Evolutionary conservation across 2,329 filamentous ascomycete genomes (phyloP).

Genomic region (Botrytis cinerea): DNA sequence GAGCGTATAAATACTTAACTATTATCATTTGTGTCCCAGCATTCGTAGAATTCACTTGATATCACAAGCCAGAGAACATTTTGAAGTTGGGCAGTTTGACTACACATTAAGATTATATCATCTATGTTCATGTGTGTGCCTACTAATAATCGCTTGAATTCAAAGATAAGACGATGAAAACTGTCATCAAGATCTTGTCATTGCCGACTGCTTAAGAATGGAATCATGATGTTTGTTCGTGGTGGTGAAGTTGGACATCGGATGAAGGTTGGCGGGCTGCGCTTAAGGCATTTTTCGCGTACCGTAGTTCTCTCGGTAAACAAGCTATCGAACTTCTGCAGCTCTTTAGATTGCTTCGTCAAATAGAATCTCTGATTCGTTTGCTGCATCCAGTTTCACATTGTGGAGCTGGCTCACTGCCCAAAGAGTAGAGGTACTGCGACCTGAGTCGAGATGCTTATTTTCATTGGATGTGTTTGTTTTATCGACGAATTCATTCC

Average conservation of each 20-base stretch:
- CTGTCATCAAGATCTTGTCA: background rate
- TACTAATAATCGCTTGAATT: background rate
- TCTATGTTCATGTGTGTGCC: background rate
- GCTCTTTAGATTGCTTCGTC: background rate
- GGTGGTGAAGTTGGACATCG: background rate
- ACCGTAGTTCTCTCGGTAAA: background rate
- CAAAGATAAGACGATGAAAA: background rate
- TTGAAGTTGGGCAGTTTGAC: background rate
- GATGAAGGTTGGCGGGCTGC: background rate
- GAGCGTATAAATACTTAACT: too few species aligned
- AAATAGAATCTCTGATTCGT: background rate
- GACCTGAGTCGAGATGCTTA: background rate
- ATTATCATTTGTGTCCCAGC: background rate
- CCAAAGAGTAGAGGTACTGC: background rate
- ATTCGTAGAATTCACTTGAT: background rate
- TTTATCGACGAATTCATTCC: background rate
- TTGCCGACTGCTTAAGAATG: background rate
- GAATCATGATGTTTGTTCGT: background rate
- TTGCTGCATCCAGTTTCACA: background rate
- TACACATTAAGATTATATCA: background rate
- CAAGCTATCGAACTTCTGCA: background rate
- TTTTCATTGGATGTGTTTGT: background rate
- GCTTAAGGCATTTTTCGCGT: background rate
- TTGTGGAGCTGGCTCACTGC: constrained; percentile 3
- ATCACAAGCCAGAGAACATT: background rate